phyloP scores from a whole-genome alignment of 805 yeast species.

The Kodamaea laetipori region DNA sequence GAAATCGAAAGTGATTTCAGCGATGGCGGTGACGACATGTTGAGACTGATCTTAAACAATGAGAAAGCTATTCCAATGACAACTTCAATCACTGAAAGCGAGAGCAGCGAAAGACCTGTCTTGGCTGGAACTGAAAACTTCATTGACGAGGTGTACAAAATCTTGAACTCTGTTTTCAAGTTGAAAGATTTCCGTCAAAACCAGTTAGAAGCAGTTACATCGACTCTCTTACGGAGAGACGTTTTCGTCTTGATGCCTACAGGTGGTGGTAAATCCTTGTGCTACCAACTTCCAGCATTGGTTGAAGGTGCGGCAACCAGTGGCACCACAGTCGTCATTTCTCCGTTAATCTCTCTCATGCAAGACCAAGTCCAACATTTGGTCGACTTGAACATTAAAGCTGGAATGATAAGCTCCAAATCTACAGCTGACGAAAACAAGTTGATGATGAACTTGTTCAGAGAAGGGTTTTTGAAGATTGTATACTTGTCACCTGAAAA shows the following conservation, averaged over 20 bases:
- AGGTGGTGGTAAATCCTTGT: constrained; percentile 96
- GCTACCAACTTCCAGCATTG: constrained; percentile 93
- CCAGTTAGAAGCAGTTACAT: constrained; percentile 83
- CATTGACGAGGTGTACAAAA: constrained; percentile 65
- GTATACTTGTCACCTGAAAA: constrained; percentile 94
- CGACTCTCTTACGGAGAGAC: constrained; percentile 75
- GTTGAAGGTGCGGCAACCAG: constrained; percentile 69
- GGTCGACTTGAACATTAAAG: constrained; percentile 63
- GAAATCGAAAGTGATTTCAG: constrained; percentile 23
- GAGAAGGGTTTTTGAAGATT: constrained; percentile 67
- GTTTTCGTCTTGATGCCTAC: constrained; percentile 97
- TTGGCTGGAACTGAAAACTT: constrained; percentile 47
- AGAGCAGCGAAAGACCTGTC: background rate
- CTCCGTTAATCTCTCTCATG: constrained; percentile 95
- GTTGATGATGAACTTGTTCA: constrained; percentile 60
- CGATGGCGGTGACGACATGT: constrained; percentile 39
- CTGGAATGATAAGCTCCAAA: constrained; percentile 86
- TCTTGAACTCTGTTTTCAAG: constrained; percentile 61
- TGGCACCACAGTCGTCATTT: constrained; percentile 89
- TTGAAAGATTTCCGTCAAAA: constrained; percentile 71
- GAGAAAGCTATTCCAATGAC: constrained; percentile 16
- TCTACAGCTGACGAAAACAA: constrained; percentile 64
- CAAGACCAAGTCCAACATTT: constrained; percentile 94
- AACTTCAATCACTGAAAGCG: constrained; percentile 17
- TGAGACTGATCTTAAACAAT: constrained; percentile 20